These are phyloP conservation scores for Pichia nakasei DNA, from an alignment of 805 yeast species.

Conservation along the genomic window DNA sequence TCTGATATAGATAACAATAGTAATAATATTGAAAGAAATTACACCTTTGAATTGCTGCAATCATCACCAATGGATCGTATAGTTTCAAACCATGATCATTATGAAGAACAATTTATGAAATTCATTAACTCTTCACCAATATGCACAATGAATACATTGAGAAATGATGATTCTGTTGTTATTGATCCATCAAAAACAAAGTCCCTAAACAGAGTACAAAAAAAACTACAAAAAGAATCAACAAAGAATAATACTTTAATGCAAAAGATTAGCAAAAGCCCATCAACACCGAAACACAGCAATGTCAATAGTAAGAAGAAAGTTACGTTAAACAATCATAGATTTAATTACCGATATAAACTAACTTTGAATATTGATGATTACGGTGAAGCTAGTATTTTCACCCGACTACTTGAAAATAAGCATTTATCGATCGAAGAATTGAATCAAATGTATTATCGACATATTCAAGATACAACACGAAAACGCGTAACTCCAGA, in stretches of 20 bases:
- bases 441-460: not conserved
- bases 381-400: constrained; percentile 5
- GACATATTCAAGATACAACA: too few species aligned
- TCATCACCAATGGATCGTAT: constrained; percentile 2
- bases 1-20: not conserved
- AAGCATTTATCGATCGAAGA: not conserved
- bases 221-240: not conserved
- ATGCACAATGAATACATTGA: not conserved
- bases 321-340: not conserved
- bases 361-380: constrained; percentile 4
- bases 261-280: not conserved
- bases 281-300: not conserved
- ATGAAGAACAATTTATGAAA: constrained; percentile 7
- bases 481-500: too few species aligned
- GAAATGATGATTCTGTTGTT: not conserved
- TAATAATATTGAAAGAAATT: not conserved
- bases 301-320: not conserved
- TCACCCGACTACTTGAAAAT: constrained; percentile 5
- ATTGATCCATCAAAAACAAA: not conserved
- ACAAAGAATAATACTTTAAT: too few species aligned
- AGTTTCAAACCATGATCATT: not conserved
- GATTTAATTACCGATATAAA: constrained; percentile 4
- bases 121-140: constrained; percentile 11
- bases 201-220: not conserved
- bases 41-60: not conserved